Base-by-base conservation (phyloP, 2,329 filamentous ascomycete species). In the Cladosporium velox region DNA sequence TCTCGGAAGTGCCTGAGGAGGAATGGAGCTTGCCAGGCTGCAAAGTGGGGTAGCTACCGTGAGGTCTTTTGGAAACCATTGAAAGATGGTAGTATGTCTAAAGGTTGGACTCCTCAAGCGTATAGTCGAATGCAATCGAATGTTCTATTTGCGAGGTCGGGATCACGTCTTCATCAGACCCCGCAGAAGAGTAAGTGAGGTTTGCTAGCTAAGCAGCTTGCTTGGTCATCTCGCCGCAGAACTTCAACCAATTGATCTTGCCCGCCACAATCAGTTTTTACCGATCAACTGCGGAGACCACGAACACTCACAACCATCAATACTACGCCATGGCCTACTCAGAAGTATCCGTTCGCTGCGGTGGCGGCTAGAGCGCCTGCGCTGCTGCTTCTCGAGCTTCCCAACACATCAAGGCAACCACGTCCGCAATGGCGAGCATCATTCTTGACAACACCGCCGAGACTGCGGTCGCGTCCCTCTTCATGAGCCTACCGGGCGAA, bases 401-500 rank as follows among this genome's bases (percentile, higher is more conserved):
- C n/a, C 52, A 57, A 35, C 14, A n/a, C 52, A 57, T 14, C 52
- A 18, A 47, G 41, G 10, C 12, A 54, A 54, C 15, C 24, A 54
- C 11, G 4, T 28, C 21, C 24, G 7, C 21, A 14, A 54, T 54
- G 41, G 41, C 30, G 18, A 35, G 10, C 26, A 21, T 35, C 30
- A 11, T 30, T 55, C 49, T 28, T 4, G 49, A 30, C 12, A 52
- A 30, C n/a, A 21, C 41, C 10, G 1, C 8, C 41, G n/a, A 47
- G 41, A 47, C 41, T 47, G 5, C 26, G 18, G 28, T 4, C n/a
- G 14, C 24, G 28, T n/a, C 28, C 7, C 26, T 26, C 26, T 34
- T 61, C 28, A 24, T 61, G 59, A 34, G n/a, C 15, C 10, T 62
- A 6, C 59, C 59, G 0, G 44, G 44, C 21, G 59, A 62, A 41